Conservation (phyloP, 257 asterid species). For the Solanum sejunctum region DNA sequence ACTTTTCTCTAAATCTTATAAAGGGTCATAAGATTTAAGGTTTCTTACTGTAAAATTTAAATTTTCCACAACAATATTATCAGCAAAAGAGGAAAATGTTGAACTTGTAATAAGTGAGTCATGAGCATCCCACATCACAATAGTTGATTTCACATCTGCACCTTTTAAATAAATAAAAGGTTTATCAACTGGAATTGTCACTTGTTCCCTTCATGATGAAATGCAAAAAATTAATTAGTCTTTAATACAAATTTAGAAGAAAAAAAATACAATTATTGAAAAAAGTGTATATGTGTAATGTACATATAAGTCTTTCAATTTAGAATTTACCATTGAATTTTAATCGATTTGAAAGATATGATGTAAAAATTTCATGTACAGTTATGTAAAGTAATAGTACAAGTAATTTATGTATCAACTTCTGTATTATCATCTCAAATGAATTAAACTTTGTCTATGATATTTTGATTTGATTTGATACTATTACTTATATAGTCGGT, state of each 20-base stretch:
- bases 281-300: not conserved
- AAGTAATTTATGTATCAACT: not conserved
- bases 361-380: not conserved
- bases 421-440: not conserved
- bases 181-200: constrained; percentile 23
- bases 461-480: not conserved
- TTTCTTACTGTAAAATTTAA: constrained; percentile 8
- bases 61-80: constrained; percentile 14
- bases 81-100: constrained; percentile 31
- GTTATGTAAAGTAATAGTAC: not conserved
- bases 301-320: not conserved
- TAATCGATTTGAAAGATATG: not conserved
- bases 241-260: not conserved
- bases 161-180: constrained; percentile 40
- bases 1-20: too few relatives aligned
- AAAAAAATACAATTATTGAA: not conserved
- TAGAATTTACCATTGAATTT: not conserved
- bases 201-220: constrained; percentile 22
- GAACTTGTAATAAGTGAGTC: constrained; percentile 10
- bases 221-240: not conserved
- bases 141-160: constrained; percentile 15
- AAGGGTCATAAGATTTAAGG: not conserved
- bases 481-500: not conserved
- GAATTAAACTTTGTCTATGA: not conserved
- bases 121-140: constrained; percentile 18